Evolutionary conservation across 345 rosid genomes (phyloP).

Genomic region (Gossypium raimondii): DNA sequence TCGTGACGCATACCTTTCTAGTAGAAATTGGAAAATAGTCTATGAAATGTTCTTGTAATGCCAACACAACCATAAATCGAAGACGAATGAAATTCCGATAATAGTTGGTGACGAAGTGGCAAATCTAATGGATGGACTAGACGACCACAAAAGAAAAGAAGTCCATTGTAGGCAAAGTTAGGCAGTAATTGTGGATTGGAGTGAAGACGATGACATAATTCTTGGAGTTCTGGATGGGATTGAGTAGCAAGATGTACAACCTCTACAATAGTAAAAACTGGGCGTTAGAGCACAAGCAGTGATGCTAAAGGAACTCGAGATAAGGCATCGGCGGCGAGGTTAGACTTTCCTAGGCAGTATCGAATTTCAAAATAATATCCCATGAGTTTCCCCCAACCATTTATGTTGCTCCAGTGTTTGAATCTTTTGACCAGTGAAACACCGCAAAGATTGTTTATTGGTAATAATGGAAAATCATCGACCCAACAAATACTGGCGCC

Average conservation of each 20-base stretch:
- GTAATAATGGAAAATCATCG: background rate
- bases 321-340: background rate
- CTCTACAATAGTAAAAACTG: background rate
- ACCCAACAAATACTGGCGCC: background rate
- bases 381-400: no score
- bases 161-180: background rate
- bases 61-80: background rate
- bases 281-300: no score
- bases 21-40: background rate
- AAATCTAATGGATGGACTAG: background rate
- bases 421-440: background rate
- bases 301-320: background rate
- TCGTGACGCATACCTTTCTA: background rate
- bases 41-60: background rate
- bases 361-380: no score
- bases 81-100: background rate
- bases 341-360: background rate
- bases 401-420: no score
- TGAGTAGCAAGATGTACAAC: background rate
- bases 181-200: background rate
- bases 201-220: fast-evolving
- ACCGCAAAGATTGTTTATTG: no score
- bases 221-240: background rate
- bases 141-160: background rate
- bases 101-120: background rate